phyloP scores from a whole-genome alignment of 2,329 filamentous ascomycete genomes.

The Fusarium ramigenum region DNA sequence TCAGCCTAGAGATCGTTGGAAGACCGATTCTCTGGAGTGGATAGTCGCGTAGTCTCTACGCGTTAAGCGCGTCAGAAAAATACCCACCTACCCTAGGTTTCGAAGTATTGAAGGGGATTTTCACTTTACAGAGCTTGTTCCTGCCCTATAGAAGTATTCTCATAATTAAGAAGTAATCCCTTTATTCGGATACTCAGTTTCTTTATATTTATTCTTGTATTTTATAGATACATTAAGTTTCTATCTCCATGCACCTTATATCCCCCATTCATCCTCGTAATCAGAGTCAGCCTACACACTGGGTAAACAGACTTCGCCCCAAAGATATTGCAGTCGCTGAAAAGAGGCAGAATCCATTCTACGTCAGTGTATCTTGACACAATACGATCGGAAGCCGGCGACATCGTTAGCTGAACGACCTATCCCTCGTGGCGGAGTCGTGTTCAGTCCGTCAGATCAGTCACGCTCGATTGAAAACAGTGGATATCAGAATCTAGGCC shows the following conservation, averaged over 20 bases:
- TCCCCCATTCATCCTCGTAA: too few species aligned
- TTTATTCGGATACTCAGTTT: too few species aligned
- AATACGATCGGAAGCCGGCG: not conserved
- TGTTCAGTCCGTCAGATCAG: not conserved
- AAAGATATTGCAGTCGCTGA: rapidly evolving
- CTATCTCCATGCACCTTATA: too few species aligned
- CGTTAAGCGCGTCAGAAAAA: not conserved
- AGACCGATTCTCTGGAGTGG: not conserved
- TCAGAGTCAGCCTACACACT: too few species aligned
- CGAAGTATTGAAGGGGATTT: too few species aligned
- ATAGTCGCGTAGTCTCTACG: too few species aligned
- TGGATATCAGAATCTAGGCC: not conserved
- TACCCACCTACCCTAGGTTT: not conserved
- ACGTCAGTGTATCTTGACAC: not conserved
- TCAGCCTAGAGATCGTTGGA: not conserved
- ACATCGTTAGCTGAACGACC: not conserved
- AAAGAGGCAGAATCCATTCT: rapidly evolving
- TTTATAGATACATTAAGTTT: too few species aligned
- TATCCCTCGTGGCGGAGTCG: not conserved
- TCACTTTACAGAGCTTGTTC: too few species aligned
- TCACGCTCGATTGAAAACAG: not conserved
- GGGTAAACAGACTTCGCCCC: not conserved
- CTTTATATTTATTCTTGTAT: too few species aligned
- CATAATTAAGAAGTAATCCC: too few species aligned
- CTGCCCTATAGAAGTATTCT: too few species aligned